Conservation (phyloP, 805 yeast species). For the Zygosaccharomyces kombuchaensis region DNA sequence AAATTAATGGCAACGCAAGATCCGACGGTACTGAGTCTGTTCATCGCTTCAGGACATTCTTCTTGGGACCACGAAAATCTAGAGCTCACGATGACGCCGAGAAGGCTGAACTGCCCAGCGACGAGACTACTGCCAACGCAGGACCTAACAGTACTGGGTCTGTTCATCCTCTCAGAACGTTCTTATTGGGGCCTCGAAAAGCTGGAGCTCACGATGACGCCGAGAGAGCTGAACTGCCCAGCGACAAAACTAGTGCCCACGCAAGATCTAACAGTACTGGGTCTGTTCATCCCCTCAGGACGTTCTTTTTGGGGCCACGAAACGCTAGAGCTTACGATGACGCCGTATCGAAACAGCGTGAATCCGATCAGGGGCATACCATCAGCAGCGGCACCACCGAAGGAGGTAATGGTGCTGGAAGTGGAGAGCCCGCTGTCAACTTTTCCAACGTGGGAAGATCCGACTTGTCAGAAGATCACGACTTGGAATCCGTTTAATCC, state of each 20-base stretch:
- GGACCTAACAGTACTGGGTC: conserved; percentile 45
- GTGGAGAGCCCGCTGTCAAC: not conserved
- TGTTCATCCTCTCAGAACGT: conserved; percentile 34
- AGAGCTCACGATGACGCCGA: conserved; percentile 12
- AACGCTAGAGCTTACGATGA: conserved; percentile 6
- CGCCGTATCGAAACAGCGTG: conserved; percentile 24
- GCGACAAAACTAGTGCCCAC: conserved; percentile 28
- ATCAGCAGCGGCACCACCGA: not conserved
- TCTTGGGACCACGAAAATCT: conserved; percentile 40
- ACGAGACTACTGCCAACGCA: conserved; percentile 10
- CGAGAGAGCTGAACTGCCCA: conserved; percentile 38
- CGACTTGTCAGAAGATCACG: not conserved
- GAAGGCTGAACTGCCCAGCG: conserved; percentile 41
- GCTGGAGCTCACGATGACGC: conserved; percentile 9
- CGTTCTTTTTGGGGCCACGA: conserved; percentile 47
- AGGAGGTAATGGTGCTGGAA: not conserved
- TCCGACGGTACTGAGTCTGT: conserved; percentile 43
- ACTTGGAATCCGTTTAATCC: not conserved
- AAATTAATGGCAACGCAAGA: conserved; percentile 19
- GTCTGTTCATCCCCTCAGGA: conserved; percentile 30
- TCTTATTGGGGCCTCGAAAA: conserved; percentile 46
- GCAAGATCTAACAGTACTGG: conserved; percentile 46
- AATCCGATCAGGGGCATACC: not conserved
- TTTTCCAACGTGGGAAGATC: not conserved
- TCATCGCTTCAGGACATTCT: conserved; percentile 40